These are phyloP conservation scores for Coccinonectria pachysandricola DNA, from an alignment of 2,329 filamentous ascomycete genomes.

Conservation along the genomic window DNA sequence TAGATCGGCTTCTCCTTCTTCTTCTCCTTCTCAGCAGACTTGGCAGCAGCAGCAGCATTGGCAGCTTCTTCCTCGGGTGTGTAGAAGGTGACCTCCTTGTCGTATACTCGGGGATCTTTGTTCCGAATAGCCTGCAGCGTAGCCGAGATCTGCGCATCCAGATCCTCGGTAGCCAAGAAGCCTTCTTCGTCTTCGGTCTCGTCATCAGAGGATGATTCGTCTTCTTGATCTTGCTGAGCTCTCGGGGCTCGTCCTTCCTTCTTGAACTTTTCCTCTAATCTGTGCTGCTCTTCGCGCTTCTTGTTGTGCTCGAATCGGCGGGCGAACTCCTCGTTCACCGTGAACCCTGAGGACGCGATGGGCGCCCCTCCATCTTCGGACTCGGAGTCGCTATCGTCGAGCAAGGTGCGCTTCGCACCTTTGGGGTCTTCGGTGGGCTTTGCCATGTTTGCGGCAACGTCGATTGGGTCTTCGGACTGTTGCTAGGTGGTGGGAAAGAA, in stretches of 20 bases:
- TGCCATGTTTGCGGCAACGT: constrained; percentile 10
- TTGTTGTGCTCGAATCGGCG: constrained; percentile 92
- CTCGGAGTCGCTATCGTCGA: constrained; percentile 47
- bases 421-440: constrained; percentile 21
- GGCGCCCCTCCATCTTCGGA: constrained; percentile 32
- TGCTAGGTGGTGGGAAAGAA: neutral
- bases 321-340: constrained; percentile 86
- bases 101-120: constrained; percentile 88
- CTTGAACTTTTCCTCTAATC: constrained; percentile 76
- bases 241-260: constrained; percentile 28
- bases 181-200: constrained; percentile 88
- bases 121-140: constrained; percentile 79
- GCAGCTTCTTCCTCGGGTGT: constrained; percentile 45
- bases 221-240: constrained; percentile 39
- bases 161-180: constrained; percentile 71
- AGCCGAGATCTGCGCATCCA: constrained; percentile 79
- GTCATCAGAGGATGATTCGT: constrained; percentile 58
- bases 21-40: constrained; percentile 25
- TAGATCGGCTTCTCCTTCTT: constrained; percentile 78
- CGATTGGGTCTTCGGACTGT: neutral
- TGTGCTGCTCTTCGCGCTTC: constrained; percentile 78
- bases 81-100: constrained; percentile 72
- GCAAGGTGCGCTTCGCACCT: constrained; percentile 36
- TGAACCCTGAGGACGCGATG: constrained; percentile 44
- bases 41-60: too few species aligned